Evolutionary conservation across 2,329 filamentous ascomycete genomes (phyloP), one percentile per base, ranked within the genome.

Genomic region (Calonectria naviculata): DNA sequence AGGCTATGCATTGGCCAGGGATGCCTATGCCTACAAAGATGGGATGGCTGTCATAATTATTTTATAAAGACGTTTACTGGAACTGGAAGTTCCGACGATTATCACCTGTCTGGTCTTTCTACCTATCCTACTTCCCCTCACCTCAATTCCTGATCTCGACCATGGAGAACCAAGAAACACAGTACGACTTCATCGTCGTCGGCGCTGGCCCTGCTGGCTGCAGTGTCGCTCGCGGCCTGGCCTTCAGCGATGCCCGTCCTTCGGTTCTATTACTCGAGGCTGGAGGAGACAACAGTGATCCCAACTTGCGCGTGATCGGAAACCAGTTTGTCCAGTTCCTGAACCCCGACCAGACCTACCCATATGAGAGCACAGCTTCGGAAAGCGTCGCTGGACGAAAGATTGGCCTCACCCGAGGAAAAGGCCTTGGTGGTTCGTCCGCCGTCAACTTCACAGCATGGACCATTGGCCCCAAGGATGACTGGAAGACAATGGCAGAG

Each of bases 121-220:
- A 31, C 36, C 60, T 28, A 15, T 38, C 31, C 26, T 54, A 9
- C 4, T 10, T 46, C n/a, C 44, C n/a, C 19, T 24, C 54, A 5
- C 28, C 12, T 21, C 29, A 28, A 6, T 47, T 38, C 66, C 10
- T 15, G 5, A 36, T 36, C 34, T 6, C 5, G 10, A 19, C 15
- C 9, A 70, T 70, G 67, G 54, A 52, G 19, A 41, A 38, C 10
- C 62, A 62, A 70, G 28, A 54, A 13, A 62, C 28, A 8, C n/a
- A 67, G 29, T 73, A 72, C 56, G 72, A 73, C 70, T 73, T 73
- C 42, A 73, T 74, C 46, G 54, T 74, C 24, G 73, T 74, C 6
- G 73, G 73, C 29, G 71, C 73, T 5, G 73, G 73, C 6, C 73
- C 73, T 28, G 68, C 73, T 34, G 73, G 73, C 21, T 71, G 73